Conservation (phyloP, 495 filamentous ascomycete species). For the Neurospora intermedia region DNA sequence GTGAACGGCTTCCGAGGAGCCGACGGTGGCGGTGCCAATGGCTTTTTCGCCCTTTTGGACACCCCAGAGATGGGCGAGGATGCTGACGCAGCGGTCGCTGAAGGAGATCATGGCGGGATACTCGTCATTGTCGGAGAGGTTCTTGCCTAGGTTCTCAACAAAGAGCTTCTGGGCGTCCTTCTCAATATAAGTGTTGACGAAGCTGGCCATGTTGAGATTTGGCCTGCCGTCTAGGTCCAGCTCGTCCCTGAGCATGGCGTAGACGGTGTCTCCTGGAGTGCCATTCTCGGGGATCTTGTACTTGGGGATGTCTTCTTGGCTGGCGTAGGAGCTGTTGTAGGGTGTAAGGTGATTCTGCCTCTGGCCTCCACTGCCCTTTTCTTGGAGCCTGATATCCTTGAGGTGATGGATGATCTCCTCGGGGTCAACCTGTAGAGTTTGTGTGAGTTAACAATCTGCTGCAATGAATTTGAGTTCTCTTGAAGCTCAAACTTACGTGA, state of each 20-base stretch:
- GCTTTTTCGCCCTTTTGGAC: conserved; percentile 55
- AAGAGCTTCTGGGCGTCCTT: conserved; percentile 53
- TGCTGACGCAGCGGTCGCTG: conserved; percentile 60
- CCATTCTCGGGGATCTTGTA: conserved; percentile 54
- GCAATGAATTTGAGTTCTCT: not conserved
- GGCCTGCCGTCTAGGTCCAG: conserved; percentile 64
- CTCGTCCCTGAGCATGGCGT: conserved; percentile 63
- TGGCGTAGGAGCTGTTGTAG: conserved; percentile 54
- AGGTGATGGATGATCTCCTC: conserved; percentile 49
- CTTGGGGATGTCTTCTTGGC: conserved; percentile 52
- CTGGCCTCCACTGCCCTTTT: conserved; percentile 11
- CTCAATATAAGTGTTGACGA: conserved; percentile 68
- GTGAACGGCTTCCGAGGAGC: conserved; percentile 64
- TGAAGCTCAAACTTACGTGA: not conserved
- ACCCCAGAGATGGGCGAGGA: conserved; percentile 61
- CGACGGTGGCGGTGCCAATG: conserved; percentile 62
- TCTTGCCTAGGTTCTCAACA: conserved; percentile 59
- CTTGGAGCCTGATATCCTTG: conserved; percentile 31
- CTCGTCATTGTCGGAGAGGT: conserved; percentile 60
- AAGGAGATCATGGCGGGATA: conserved; percentile 68
- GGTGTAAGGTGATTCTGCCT: conserved; percentile 42
- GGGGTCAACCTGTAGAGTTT: conserved; percentile 35
- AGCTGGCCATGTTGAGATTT: conserved; percentile 60
- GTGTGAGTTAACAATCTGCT: not conserved
- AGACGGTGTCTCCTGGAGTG: conserved; percentile 50